Evolutionary conservation across 169 alveolate species (phyloP), one percentile per base, ranked within the genome.

Genomic region (Eimeria sp.): DNA sequence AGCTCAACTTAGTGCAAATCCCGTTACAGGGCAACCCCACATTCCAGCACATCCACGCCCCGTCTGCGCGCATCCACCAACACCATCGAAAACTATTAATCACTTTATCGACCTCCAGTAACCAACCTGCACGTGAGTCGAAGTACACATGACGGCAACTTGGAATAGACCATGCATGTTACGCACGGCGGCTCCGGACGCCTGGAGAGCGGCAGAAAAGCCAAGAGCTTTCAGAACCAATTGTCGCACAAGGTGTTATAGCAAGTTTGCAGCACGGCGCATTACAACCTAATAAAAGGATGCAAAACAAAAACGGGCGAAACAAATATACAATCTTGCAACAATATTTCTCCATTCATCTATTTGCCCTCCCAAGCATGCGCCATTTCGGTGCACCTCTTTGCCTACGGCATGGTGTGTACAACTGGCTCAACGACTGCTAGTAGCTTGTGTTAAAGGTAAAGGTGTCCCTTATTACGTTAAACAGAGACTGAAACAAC

Each of bases 321-420:
- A 72, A 11, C 76, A 67, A 11, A 16, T 9, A 34, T 51, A 72
- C 49, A 40, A 51, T 2, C 22, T 1, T 27, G 10, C 3, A 14
- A 27, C 51, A 72, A 11, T 72, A 72, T 34, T 40, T 0, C 43
- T 72, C 27, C 51, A 67, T 27, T 27, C 47, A n/a, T 27, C 20
- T 27, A 54, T 6, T 34, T 72, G 10, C 14, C 3, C 49, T 67
- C 30, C 5, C 22, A 5, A 4, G 82, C 82, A 72, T 72, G 82
- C 82, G 27, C 54, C 82, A 4, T 72, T 14, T 40, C 6, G 82
- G 54, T 72, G 82, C 82, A 72, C 82, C 82, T 72, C 82, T 72
- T 13, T 6, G 47, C 14, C 40, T 5, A 72, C 82, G 7, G 82
- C 54, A 5, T 16, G 54, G 51, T 34, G 82, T 72, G 82, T 72